Percentiles rank a stretch among this genome's conserved stretches.
Evolutionary conservation across 208 protist species (phyloP).

Genomic region (Acanthamoeba sp.): DNA sequence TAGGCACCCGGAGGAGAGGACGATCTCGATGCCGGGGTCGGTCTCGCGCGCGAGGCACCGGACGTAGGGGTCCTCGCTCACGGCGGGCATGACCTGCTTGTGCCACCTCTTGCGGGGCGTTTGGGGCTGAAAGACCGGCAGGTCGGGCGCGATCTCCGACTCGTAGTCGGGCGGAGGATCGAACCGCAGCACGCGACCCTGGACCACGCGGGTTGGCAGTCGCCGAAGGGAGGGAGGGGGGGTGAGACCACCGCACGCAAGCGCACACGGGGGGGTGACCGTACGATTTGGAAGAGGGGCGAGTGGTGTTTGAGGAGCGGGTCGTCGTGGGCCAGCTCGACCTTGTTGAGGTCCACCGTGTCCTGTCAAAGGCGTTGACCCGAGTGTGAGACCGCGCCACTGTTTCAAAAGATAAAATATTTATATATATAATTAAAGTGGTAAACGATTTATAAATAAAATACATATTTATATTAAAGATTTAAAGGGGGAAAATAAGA

Average conservation of each 20-base stretch:
- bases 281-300: conserved; percentile 34
- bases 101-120: conserved; percentile 8
- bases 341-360: conserved; percentile 40
- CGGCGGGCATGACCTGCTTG: conserved; percentile 24
- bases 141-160: not conserved
- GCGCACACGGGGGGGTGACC: not conserved
- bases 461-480: too few species aligned
- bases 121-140: conserved; percentile 37
- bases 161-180: conserved; percentile 4
- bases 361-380: not conserved
- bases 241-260: not conserved
- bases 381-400: not conserved
- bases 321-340: not conserved
- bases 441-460: too few species aligned
- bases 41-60: not conserved
- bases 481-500: too few species aligned
- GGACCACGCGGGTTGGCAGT: not conserved
- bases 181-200: conserved; percentile 23
- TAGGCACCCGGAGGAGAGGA: conserved; percentile 21
- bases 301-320: conserved; percentile 20
- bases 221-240: not conserved
- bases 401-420: too few species aligned
- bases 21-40: conserved; percentile 1
- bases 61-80: conserved; percentile 57
- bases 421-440: too few species aligned